Base-by-base conservation (phyloP, 192 early-diverging fungal genomes). In the Coemansia sp. region DNA sequence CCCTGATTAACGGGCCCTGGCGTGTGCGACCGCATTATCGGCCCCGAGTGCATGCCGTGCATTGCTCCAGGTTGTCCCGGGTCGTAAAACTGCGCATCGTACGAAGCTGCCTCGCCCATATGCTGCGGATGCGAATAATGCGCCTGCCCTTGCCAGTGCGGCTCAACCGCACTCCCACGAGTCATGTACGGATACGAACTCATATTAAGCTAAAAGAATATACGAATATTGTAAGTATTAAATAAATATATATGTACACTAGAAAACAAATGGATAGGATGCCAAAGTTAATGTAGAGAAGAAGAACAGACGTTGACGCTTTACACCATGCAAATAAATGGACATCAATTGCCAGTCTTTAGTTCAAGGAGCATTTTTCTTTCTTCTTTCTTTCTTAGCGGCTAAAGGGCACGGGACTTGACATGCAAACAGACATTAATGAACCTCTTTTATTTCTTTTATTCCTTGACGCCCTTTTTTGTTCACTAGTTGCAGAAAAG, bases 81-180 rank as follows among this genome's bases (percentile, higher is more conserved):
- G 3, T 64, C 42, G 14, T 38, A 20, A 21, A 64, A 64, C 40
- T 64, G 62, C 53, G 51, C 62, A 37, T 64, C 62, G 20, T 64
- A 64, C n/a, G 52, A 9, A 9, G 62, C 62, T 3, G 62, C 62
- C 50, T 64, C 62, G 37, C 62, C 62, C n/a, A 28, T 19, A 6
- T 26, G 23, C 40, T 46, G 15, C 4, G 20, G 2, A 5, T 54
- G 40, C 25, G 37, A 14, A 10, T 15, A 0, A 23, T 47, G 23
- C 7, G 23, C 21, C 12, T 42, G 40, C 4, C 46, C 26, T 11
- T 62, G 44, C 52, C 52, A 17, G 23, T 21, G 19, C 25, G 40
- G 58, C 22, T 47, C 42, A n/a, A 37, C 22, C 20, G 44, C 36
- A 38, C 57, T 58, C 22, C 38, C 57, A 23, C 57, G 57, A 21